Evolutionary conservation across 805 yeast species (phyloP), one percentile per base, ranked within the genome.

Genomic region (Candida anglica): DNA sequence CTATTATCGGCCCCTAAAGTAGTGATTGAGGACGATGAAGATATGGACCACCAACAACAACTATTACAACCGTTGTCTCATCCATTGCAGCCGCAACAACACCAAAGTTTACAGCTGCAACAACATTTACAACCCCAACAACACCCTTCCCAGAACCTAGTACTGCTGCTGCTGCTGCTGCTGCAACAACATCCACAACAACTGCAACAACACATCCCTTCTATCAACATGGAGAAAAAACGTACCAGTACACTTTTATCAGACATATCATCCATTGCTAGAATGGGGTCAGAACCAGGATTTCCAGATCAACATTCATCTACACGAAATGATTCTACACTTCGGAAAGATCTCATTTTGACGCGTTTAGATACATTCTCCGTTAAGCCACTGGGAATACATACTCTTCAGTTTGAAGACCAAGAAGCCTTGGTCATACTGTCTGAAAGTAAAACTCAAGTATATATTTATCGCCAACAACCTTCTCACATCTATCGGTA

Each of bases 301-400:
- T 50, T 48, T 24, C 38, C 54, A 4, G 63, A 58, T 14, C 39
- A 43, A 3, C 25, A 50, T 10, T 59, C 55, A 23, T 17, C 15
- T 17, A 26, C 10, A 17, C n/a, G 15, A 17, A 39, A 42, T 17
- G 49, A 38, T 21, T 30, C 38, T 43, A 6, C 48, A 52, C 5
- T 30, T 15, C 60, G 77, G 25, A 85, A 82, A 44, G 95, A 86
- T 52, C 70, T 81, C 47, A 79, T 81, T n/a, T 59, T 86, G 39
- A 77, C 88, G 0, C 75, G 72, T 47, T 55, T 84, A 2, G 78
- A 77, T 13, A 54, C 73, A 1, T 56, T 66, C 15, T 25, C 10
- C 25, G 16, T 17, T 14, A 21, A 30, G 6, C 19, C 27, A 15
- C 16, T 13, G 15, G 6, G 14, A n/a, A 23, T 26, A 6, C 34